Percentiles rank a stretch among this genome's conserved stretches.
phyloP scores from a whole-genome alignment of 2,329 filamentous ascomycete genomes.

The Calonectria hawksworthii region DNA sequence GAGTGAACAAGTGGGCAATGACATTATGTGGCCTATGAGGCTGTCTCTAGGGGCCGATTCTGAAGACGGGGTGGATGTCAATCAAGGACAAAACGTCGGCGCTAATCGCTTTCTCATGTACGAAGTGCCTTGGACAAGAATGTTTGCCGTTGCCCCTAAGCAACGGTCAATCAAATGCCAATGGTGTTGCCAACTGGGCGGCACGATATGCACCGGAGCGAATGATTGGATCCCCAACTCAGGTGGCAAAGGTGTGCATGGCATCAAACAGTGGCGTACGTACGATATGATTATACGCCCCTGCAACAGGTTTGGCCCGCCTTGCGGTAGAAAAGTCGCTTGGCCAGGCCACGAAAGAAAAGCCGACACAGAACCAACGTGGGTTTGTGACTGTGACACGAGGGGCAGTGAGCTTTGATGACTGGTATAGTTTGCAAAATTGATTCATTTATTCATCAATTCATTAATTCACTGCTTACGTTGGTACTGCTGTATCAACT shows the following conservation, averaged over 20 bases:
- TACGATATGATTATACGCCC: constrained; percentile 7
- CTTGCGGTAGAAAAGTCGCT: neutral
- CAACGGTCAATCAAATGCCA: constrained; percentile 17
- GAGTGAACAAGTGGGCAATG: constrained; percentile 2
- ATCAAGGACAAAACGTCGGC: constrained; percentile 1
- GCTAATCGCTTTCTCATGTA: neutral
- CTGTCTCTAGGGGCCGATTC: neutral
- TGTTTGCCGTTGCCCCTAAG: constrained; percentile 9
- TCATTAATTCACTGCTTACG: neutral
- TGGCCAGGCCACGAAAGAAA: constrained; percentile 1
- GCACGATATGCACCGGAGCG: constrained; percentile 15
- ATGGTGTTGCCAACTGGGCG: constrained; percentile 3
- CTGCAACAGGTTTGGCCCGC: constrained; percentile 5
- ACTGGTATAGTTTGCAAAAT: neutral
- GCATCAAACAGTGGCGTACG: constrained; percentile 4
- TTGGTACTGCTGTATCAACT: neutral
- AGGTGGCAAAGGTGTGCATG: constrained; percentile 16
- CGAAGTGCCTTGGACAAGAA: neutral
- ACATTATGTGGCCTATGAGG: neutral
- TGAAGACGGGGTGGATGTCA: neutral
- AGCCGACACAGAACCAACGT: constrained; percentile 1
- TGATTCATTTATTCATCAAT: neutral
- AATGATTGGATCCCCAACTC: constrained; percentile 22
- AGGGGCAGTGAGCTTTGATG: constrained; percentile 21
- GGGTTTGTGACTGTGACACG: constrained; percentile 13